Base-by-base conservation (phyloP, 1,139 yeast genomes). In the Kazachstania sp. region DNA sequence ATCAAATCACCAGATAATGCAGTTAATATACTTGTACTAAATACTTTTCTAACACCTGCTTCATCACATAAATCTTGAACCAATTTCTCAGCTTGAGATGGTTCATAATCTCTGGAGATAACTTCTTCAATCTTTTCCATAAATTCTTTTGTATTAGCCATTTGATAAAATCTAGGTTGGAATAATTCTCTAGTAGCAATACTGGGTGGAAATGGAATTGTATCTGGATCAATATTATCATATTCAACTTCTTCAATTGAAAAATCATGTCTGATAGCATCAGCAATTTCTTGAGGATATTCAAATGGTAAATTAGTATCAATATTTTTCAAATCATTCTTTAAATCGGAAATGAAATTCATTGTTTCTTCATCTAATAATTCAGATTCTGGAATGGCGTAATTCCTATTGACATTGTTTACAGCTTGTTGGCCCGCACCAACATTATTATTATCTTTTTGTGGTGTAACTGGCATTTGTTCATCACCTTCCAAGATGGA, bases 1-100 rank as follows among this genome's bases (percentile, higher is more conserved):
- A 68, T 66, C 41, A 74, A 60, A 58, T 74, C 77, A 57, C 79
- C 79, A 50, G 77, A 72, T 16, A 75, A 68, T 30, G 74, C 69
- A 12, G 76, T 73, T 48, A 74, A 65, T 52, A 75, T 72, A 45
- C 69, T 69, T 5, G 72, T 69, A 43, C 75, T 70, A 62, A 75
- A 74, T 37, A 69, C 67, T 53, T 66, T 67, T 23, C 75, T 68
- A 16, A 75, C 65, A 28, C 78, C 78, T 8, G 72, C 67, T 48
- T 71, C 74, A 35, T 66, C 69, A 50, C 69, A 66, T 41, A 74
- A 54, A 19, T 69, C 70, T 44, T 70, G 67, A 34, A 73, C 71
- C 46, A 74, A 60, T 42, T 69, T 70, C 47, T 71, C 75, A 4
- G 73, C 73, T 50, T 70, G 72, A 2, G 71, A 65, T 23, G 72